Evolutionary conservation across 768 basidiomycete species (phyloP).

Genomic region (Roridomyces roridus): DNA sequence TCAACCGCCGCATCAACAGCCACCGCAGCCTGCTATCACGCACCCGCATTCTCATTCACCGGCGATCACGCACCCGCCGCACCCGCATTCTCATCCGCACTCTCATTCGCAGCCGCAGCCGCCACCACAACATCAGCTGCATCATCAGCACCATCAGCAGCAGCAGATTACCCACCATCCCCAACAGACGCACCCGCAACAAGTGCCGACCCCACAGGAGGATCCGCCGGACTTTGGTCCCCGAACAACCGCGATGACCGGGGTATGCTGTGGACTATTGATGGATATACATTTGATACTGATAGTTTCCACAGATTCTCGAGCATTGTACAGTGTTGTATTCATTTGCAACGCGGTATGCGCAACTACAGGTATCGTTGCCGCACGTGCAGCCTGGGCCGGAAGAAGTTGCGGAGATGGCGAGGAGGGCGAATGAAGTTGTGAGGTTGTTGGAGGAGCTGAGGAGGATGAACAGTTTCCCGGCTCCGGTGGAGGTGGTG

Average conservation of each 20-base stretch:
- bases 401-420: constrained; percentile 73
- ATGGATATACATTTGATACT: constrained; percentile 1
- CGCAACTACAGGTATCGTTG: constrained; percentile 49
- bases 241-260: constrained; percentile 14
- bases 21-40: not conserved
- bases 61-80: not conserved
- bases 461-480: constrained; percentile 46
- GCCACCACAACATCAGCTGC: constrained; percentile 2
- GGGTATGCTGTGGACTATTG: constrained; percentile 44
- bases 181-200: constrained; percentile 15
- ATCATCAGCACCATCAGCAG: constrained; percentile 25
- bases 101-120: not conserved
- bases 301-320: constrained; percentile 50
- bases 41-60: constrained; percentile 24
- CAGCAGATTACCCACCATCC: too few species aligned
- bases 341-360: constrained; percentile 69
- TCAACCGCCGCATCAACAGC: not conserved
- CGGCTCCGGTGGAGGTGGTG: constrained; percentile 34
- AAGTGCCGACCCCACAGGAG: constrained; percentile 15
- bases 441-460: constrained; percentile 72
- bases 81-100: constrained; percentile 17
- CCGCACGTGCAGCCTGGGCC: constrained; percentile 58
- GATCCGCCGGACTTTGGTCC: not conserved
- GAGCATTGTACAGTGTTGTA: constrained; percentile 68
- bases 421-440: constrained; percentile 66